Base-by-base conservation (phyloP, 306 rosid species). In the Quercus suber region DNA sequence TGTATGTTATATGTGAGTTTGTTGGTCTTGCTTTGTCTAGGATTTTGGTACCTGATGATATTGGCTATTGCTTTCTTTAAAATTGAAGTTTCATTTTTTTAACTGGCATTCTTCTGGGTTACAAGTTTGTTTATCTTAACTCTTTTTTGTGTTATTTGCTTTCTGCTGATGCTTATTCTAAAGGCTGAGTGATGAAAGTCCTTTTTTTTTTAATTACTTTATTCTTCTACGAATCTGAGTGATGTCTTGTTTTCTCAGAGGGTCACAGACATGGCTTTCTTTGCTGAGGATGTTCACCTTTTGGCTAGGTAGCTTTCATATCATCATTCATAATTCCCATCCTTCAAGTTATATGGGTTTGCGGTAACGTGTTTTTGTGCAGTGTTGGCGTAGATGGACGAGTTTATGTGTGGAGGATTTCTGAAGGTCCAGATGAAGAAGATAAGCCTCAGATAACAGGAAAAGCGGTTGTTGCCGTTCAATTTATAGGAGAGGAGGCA, bases 261-360 rank as follows among this genome's bases (percentile, higher is more conserved):
- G 93, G 98, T 96, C 88, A 96, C 99, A 25, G 99, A 96, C 88
- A 86, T 93, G 92, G 92, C 98, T 55, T 96, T 96, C 89, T 96
- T 96, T 72, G 97, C 99, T 7, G 99, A 96, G 88, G 99, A 96
- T 87, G 99, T 93, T 89, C 99, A 91, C 83, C 96, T 96, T 79
- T 87, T 96, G 90, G 93, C 97, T 79, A 96, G 98, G 99, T 96
- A 95, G 69, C 56, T 74, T 61, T 71, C 45, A 45, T 79, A 76
- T 76, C 80, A 81, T 75, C 71, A 6, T 18, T 55, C 69, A 20
- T 63, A 5, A 35, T 31, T 74, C 55, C 25, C 55, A 3, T 60
- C 2, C 25, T 84, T 18, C 52, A 20, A 53, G 75, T 74, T 79
- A 15, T 57, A 27, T 18, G 45, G 71, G 76, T 20, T 87, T 63